Evolutionary conservation across 2,329 filamentous ascomycete species (phyloP), one percentile per base, ranked within the genome.

Genomic region (Aspergillus nomiae): DNA sequence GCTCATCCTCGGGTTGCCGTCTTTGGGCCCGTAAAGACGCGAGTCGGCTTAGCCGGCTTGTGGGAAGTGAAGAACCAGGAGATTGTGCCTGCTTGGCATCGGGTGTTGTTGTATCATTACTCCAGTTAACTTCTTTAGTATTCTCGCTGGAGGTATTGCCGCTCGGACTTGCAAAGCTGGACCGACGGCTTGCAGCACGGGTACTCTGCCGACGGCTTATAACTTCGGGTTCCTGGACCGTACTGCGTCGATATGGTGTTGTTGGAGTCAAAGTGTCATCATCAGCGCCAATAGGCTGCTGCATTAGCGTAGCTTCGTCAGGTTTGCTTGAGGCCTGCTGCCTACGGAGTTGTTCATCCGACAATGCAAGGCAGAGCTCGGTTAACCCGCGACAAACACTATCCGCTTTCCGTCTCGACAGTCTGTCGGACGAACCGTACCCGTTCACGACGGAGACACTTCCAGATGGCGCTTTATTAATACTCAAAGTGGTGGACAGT

Each of bases 351-450:
- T 76, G 73, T 46, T 87, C 86, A 66, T 92, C 90, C 34, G 89
- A 89, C 59, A 99, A 81, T 0, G 93, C 91, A 61, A 99, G 86
- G 74, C 92, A 97, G 8, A 99, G 84, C 77, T 99, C 95, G 0
- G 94, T 98, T 67, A 99, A 81, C 72, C 91, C 95, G 59, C 94
- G 90, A 76, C 95, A 98, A 74, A 99, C 88, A 73, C 91, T 93
- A 74, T 99, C 94, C 32, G 92, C 92, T 77, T 97, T 97, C 65
- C 94, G 88, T 56, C 93, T 88, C 19, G 97, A 84, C 74, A 96
- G 92, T 57, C 95, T 88, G 74, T 99, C 94, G 1, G 91, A 89
- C 12, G 74, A 70, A 41, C 69, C 67, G 30, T 73, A 75, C 19
- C 75, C 76, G 66, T 77, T 79, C 53, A 78, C 71, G 24, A 78